Base-by-base conservation (phyloP, 176 grass and related monocot genomes). In the Eremochloa ophiuroides region DNA sequence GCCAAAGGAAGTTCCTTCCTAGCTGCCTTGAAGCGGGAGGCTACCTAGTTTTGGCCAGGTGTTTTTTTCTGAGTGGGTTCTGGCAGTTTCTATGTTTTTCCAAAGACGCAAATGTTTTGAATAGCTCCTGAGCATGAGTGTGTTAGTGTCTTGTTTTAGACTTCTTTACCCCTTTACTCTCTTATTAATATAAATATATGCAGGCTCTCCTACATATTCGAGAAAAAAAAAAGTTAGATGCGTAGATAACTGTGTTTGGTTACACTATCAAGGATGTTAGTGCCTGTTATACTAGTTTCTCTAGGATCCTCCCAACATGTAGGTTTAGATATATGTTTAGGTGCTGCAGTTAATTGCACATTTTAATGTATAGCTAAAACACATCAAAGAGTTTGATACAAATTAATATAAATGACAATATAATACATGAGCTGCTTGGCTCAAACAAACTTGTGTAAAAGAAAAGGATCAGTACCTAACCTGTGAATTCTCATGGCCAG, bases 401-500 rank as follows among this genome's bases (percentile, higher is more conserved):
- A 81, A 81, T 17, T 59, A 74, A 74, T 16, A 67, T 34, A 26
- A 66, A 31, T 59, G 15, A 37, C 12, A 56, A 43, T 31, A 74
- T 68, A 26, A 81, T 82, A 58, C 51, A 82, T 76, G 39, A 25
- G 29, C 27, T 53, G 25, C 41, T 82, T 51, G 23, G 9, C 5
- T 10, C 29, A 83, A 58, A 63, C 38, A 65, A 41, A 79, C 26
- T 20, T 18, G 64, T 8, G 64, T 8, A 78, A 78, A 70, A 22
- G 27, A 43, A 77, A 87, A 26, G 28, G 42, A 75, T 25, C 29
- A 48, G 65, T 78, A 77, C 34, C 46, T 73, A 50, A 91, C 86
- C 82, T 88, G 58, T 74, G 59, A 67, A 23, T 85, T 85, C n/a
- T 68, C 65, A 74, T 40, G 38, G 31, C 38, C 29, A 85, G 78